Base-by-base conservation (phyloP, 345 rosid species). In the Linum lewisii region DNA sequence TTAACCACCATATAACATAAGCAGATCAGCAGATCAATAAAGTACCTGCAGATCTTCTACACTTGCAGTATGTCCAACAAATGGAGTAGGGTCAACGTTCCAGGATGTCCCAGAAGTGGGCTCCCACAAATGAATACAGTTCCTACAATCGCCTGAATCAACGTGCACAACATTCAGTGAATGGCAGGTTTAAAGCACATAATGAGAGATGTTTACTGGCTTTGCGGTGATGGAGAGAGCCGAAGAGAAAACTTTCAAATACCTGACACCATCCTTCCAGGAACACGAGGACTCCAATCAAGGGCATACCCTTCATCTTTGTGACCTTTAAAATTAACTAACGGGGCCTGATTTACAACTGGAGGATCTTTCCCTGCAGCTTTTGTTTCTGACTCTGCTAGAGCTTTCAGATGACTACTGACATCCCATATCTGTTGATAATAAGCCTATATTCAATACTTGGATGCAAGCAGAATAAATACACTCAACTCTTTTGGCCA, bases 201-300 rank as follows among this genome's bases (percentile, higher is more conserved):
- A 55, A 37, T n/a, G n/a, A n/a, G n/a, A n/a, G n/a, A n/a, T n/a
- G n/a, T n/a, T n/a, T 51, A 63, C 21, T 6, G 22, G 24, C 57
- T 20, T 34, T 34, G n/a, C 10, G 5, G 10, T 5, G 38, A 11
- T 34, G 59, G 29, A 58, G 24, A 64, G n/a, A n/a, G n/a, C n/a
- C n/a, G n/a, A 32, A 26, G 42, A 37, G 16, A 8, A 24, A 21
- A 21, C 14, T 20, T 14, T 54, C 24, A n/a, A n/a, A 26, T 82
- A 93, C 99, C 99, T 29, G 99, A 74, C 59, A 84, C 75, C 56
- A 93, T 94, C 74, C 90, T 81, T 79, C 99, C 97, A 42, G 84
- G 61, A 3, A 80, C 77, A 37, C 82, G 73, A 73, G 92, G 92
- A 76, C 88, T 89, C 99, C 99, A 93, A 69, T 93, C 99, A 54